phyloP scores from a whole-genome alignment of 148 eudicot species.

The Amaranthus palmeri region DNA sequence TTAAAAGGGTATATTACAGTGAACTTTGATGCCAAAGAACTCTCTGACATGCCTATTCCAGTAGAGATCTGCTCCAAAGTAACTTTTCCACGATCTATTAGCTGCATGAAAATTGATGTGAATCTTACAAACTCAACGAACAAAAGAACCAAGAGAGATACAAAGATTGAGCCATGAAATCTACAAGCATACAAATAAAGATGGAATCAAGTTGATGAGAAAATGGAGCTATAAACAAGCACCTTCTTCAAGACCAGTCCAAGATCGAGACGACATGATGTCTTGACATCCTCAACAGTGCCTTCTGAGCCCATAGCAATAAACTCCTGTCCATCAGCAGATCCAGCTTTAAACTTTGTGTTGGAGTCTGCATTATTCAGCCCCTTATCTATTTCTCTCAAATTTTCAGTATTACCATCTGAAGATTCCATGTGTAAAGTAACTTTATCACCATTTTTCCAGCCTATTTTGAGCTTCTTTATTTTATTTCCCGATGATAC shows the following conservation, averaged over 20 bases:
- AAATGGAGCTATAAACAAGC: conserved; percentile 11
- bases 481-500: conserved; percentile 28
- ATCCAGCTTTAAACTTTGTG: conserved; percentile 31
- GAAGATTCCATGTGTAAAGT: conserved; percentile 29
- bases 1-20: conserved; percentile 42
- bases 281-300: conserved; percentile 31
- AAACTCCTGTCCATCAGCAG: conserved; percentile 31
- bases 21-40: conserved; percentile 51
- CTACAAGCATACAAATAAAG: neutral
- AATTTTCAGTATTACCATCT: conserved; percentile 25
- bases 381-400: conserved; percentile 28
- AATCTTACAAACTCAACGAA: neutral
- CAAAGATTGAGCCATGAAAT: neutral
- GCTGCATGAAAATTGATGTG: conserved; percentile 32
- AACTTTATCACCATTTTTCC: conserved; percentile 52
- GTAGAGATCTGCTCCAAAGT: conserved; percentile 59
- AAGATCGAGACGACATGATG: conserved; percentile 39
- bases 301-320: conserved; percentile 23
- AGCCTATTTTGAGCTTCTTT: conserved; percentile 46
- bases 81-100: conserved; percentile 71
- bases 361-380: conserved; percentile 27
- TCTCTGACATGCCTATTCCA: conserved; percentile 57
- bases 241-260: conserved; percentile 64
- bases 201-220: conserved; percentile 2
- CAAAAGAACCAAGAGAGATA: too few relatives aligned